Base-by-base conservation (phyloP, 345 rosid species). In the Ricinus communis region DNA sequence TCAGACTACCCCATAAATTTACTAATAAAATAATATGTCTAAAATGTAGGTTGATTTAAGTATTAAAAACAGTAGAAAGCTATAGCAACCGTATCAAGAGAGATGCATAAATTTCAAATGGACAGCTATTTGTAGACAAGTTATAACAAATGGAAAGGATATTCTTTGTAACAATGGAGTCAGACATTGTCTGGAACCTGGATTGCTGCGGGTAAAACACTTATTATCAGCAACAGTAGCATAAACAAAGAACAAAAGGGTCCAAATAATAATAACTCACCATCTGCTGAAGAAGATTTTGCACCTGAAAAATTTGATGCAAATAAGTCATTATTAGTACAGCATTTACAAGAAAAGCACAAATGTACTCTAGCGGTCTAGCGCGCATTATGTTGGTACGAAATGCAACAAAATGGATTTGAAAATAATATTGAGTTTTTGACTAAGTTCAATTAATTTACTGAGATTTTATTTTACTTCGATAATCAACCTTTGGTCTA, bases 161-260 rank as follows among this genome's bases (percentile, higher is more conserved):
- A 87, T 90, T 85, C 91, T 93, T 93, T 25, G 85, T 55, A 59
- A 93, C 79, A 72, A 93, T 91, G 77, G 96, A 87, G 68, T 88
- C 97, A 0, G 98, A 93, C 97, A 91, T 91, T 53, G 93, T 84
- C 80, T 91, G 98, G 83, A 93, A 91, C 79, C 94, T 86, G 68
- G 81, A 66, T 91, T 93, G 98, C 98, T 91, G 91, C 82, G 84
- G 75, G 73, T 33, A 57, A 72, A 56, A 68, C 45, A 4, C 8
- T 55, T 5, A 21, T 18, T 38, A 71, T 75, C 52, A 77, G 40
- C 30, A 70, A 75, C 30, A 58, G 47, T 27, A 51, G 22, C 38
- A 56, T 47, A 31, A 43, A 36, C 33, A 56, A 69, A 71, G 52
- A 66, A 55, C 73, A 71, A 24, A 11, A 33, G 51, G n/a, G 25